phyloP scores from a whole-genome alignment of 148 eudicot genomes.

The Bassia scoparia region DNA sequence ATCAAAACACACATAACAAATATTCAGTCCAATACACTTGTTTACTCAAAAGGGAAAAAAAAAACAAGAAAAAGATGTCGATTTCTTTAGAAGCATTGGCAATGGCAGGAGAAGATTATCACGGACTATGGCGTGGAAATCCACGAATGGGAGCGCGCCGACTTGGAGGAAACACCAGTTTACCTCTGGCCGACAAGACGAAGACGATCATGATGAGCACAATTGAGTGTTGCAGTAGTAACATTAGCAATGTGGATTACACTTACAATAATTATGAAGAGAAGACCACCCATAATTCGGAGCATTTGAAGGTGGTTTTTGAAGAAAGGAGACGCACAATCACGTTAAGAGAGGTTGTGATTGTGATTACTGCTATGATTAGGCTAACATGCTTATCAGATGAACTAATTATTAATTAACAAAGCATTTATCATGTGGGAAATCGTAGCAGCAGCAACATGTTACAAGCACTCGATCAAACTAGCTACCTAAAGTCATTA shows the following conservation, averaged over 20 bases:
- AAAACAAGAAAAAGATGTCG: slow-evolving; percentile 16
- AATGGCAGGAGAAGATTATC: slow-evolving; percentile 45
- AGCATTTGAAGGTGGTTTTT: background rate
- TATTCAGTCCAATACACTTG: too few species aligned
- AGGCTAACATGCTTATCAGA: slow-evolving; percentile 24
- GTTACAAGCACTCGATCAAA: too few species aligned
- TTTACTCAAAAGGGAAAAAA: background rate
- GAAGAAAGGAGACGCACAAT: too few species aligned
- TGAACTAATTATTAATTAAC: too few species aligned
- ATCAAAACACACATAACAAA: too few species aligned
- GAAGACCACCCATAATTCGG: background rate
- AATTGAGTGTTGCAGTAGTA: background rate
- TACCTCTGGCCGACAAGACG: slow-evolving; percentile 36
- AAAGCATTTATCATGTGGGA: too few species aligned
- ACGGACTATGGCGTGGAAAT: slow-evolving; percentile 23
- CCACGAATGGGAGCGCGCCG: slow-evolving; percentile 44
- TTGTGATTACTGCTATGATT: slow-evolving; percentile 18
- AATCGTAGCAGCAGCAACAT: too few species aligned
- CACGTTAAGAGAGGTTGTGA: too few species aligned
- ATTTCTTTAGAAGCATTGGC: slow-evolving; percentile 49
- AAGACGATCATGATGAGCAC: slow-evolving; percentile 24
- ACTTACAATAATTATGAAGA: background rate
- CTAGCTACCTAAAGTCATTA: too few species aligned
- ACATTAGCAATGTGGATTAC: background rate
- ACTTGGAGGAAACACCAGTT: slow-evolving; percentile 33